Base-by-base conservation (phyloP, 371 early-diverging fungal genomes). In the Mortierella sp. region DNA sequence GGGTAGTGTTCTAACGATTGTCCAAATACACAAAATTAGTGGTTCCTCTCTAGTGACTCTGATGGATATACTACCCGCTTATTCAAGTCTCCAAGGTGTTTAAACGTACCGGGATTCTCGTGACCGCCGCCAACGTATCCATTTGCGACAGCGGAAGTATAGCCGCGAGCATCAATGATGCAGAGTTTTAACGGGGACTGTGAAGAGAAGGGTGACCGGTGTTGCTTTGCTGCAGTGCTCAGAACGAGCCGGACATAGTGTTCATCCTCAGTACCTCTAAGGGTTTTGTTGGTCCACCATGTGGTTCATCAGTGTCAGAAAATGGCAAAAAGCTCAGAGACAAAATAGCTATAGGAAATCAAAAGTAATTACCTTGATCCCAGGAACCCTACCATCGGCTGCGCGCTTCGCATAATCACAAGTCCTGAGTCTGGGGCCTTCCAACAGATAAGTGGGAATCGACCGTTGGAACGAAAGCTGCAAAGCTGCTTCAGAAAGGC, bases 151-250 rank as follows among this genome's bases (percentile, higher is more conserved):
- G 84, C 84, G 7, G 84, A 55, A 0, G 76, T 52, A 53, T 70
- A 82, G 4, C 74, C 68, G 15, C 84, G 72, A 29, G 84, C 84
- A 48, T 83, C 84, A 65, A 83, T 75, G 26, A 83, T 76, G 52
- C 82, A 83, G n/a, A 83, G 68, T 60, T 66, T 81, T 12, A 73
- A 73, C 0, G 46, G 23, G 2, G 18, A 7, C 14, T 50, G 58
- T 5, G 62, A n/a, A 0, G 29, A 23, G 4, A 15, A 18, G 9
- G 60, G 25, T 7, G 51, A 7, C 28, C 58, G 64, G 6, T 47
- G 25, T 30, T 72, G 72, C 7, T 30, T 73, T 4, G 60, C 64
- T 0, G 73, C 70, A 4, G 74, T 73, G 26, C 58, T 72, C 37
- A 79, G 46, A n/a, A 79, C 69, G 1, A 62, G 64, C 25, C 74